Conservation (phyloP, 164 flowering plant genomes). For the Annona squamosa region DNA sequence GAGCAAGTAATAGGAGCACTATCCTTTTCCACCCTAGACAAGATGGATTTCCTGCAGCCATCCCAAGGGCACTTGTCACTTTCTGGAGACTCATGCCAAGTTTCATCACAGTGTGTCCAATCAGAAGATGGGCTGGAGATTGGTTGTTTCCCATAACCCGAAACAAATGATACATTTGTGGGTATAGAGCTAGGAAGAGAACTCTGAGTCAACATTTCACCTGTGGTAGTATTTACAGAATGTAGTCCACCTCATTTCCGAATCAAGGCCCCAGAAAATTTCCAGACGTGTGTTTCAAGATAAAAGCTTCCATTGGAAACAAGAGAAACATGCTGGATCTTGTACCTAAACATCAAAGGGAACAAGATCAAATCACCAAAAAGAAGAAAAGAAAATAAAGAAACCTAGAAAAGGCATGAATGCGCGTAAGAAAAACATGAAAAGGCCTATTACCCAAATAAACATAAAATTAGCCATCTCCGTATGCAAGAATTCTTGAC, state of each 20-base stretch:
- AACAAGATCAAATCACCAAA: neutral
- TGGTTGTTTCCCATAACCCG: slow-evolving; percentile 29
- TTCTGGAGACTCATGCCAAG: slow-evolving; percentile 30
- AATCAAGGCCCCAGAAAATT: slow-evolving; percentile 2
- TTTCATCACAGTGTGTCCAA: slow-evolving; percentile 33
- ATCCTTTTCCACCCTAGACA: slow-evolving; percentile 11
- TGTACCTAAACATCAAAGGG: neutral
- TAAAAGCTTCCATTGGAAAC: neutral
- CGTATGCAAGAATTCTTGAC: neutral
- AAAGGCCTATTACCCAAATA: neutral
- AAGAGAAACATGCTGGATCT: neutral
- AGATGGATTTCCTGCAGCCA: slow-evolving; percentile 21
- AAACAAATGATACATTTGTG: slow-evolving; percentile 26
- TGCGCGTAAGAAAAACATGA: neutral
- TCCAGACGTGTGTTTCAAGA: slow-evolving; percentile 5
- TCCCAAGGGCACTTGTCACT: slow-evolving; percentile 18
- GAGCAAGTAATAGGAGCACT: slow-evolving; percentile 14
- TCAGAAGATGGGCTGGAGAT: slow-evolving; percentile 19
- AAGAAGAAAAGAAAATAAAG: neutral
- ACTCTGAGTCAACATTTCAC: slow-evolving; percentile 46
- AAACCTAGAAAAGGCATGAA: neutral
- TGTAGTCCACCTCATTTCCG: slow-evolving; percentile 9
- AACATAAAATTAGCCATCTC: neutral
- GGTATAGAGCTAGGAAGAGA: slow-evolving; percentile 34
- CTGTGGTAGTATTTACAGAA: slow-evolving; percentile 13